Percentiles rank a stretch among this genome's conserved stretches.
Conservation (phyloP, 176 grass and related monocot species). For the Saccharum officinarum region DNA sequence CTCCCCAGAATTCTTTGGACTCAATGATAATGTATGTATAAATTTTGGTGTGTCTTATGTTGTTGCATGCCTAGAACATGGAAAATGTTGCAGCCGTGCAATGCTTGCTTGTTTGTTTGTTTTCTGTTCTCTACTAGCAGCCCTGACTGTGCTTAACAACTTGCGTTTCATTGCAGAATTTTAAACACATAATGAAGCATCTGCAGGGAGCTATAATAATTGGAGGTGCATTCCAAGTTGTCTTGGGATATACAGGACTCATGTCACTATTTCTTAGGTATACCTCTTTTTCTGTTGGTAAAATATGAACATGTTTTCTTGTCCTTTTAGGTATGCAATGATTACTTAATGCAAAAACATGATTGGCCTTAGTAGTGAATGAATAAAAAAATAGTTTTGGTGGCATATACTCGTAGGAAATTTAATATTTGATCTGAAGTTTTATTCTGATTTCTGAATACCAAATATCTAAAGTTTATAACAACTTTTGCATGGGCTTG, state of each 20-base stretch:
- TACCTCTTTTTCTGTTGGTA: not conserved
- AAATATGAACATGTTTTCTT: not conserved
- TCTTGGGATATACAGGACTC: conserved; percentile 86
- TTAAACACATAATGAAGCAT: conserved; percentile 99
- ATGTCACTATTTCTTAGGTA: conserved; percentile 81
- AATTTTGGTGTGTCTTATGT: not conserved
- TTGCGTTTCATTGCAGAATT: conserved; percentile 60
- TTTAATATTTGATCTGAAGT: not conserved
- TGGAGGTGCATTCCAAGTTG: conserved; percentile 79
- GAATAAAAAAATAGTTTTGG: not conserved
- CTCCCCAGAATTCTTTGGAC: conserved; percentile 83
- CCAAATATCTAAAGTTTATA: not conserved
- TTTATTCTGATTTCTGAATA: not conserved
- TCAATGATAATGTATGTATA: conserved; percentile 89
- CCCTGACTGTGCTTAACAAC: conserved; percentile 3
- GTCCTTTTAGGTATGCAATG: not conserved
- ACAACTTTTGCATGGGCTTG: not conserved
- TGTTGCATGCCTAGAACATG: conserved; percentile 1
- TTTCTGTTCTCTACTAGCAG: not conserved
- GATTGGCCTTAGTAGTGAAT: not conserved
- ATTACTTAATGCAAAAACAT: not conserved
- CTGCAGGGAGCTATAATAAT: conserved; percentile 94
- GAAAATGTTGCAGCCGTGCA: conserved; percentile 4
- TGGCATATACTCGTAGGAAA: conserved; percentile 1
- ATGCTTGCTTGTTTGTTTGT: not conserved